Evolutionary conservation across 129 eudicot genomes (phyloP), one percentile per base, ranked within the genome.

Genomic region (Artemisia annua): DNA sequence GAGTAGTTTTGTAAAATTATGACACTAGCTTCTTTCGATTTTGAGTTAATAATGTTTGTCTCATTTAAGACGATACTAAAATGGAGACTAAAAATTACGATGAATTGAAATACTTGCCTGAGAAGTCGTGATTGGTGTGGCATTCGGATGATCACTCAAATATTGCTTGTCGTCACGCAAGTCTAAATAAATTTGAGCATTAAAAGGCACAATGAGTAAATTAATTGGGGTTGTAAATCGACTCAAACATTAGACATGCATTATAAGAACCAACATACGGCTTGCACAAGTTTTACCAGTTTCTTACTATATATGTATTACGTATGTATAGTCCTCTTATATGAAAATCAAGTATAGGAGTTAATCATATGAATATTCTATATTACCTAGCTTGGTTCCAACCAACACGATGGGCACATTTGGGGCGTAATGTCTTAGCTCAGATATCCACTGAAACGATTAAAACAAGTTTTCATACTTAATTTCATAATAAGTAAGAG

Each of bases 321-420:
- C 7, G 4, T 39, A 39, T 39, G 46, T 7, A 7, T 35, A 35
- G 8, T 35, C 43, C 43, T 39, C 46, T 35, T 35, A 7, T 39
- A 39, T 39, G 46, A 39, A 39, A 11, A 14, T 18, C 64, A 12
- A 1, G 28, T 60, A 13, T 3, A 17, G 26, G 0, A 20, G 9
- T n/a, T 7, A 30, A 30, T 35, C 2, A 35, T 32, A 16, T 20
- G 14, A 39, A 11, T n/a, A 39, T 16, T 39, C 69, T 39, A 63
- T 63, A 19, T 69, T 73, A 91, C 97, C 97, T 6, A 91, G 82
- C 56, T 91, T 91, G n/a, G 95, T 91, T 48, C 97, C 97, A 10
- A 91, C 97, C 19, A 91, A 91, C 44, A 91, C 80, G 71, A 91
- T 80, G 11, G 95, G 97, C 19, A 88, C 87, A 50, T 66, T 74